These are phyloP conservation scores for Stenocarpella maydis DNA, from an alignment of 2,329 filamentous ascomycete genomes.

Conservation along the genomic window DNA sequence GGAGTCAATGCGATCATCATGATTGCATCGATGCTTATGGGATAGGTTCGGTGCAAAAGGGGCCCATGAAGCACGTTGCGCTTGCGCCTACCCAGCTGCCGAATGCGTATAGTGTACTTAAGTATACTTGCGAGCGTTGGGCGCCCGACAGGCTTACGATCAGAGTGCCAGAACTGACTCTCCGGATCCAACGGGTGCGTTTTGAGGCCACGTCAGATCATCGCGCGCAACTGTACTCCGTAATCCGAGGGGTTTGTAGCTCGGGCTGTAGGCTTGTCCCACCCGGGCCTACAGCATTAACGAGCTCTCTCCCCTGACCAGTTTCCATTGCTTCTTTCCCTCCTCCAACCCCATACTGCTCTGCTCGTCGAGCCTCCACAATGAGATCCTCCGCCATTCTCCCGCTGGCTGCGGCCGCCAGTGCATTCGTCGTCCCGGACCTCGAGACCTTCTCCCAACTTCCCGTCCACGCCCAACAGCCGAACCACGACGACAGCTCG, in stretches of 20 bases:
- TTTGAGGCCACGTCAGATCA: conserved; percentile 33
- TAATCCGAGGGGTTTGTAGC: no score
- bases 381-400: conserved; percentile 38
- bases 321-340: background rate
- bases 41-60: background rate
- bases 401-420: conserved; percentile 37
- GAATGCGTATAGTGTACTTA: background rate
- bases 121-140: background rate
- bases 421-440: conserved; percentile 39
- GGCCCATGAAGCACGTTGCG: background rate
- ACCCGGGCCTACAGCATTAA: background rate
- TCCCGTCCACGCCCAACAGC: conserved; percentile 33
- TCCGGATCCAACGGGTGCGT: conserved; percentile 16
- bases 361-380: background rate
- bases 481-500: conserved; percentile 27
- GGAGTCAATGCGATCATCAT: conserved; percentile 31
- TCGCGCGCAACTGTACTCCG: background rate
- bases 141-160: background rate
- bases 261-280: conserved; percentile 18
- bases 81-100: background rate
- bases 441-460: conserved; percentile 35
- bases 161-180: background rate
- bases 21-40: background rate
- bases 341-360: background rate
- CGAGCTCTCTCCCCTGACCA: background rate